These are phyloP conservation scores for Henckelia pumila DNA, from an alignment of 257 asterid species.

Conservation along the genomic window DNA sequence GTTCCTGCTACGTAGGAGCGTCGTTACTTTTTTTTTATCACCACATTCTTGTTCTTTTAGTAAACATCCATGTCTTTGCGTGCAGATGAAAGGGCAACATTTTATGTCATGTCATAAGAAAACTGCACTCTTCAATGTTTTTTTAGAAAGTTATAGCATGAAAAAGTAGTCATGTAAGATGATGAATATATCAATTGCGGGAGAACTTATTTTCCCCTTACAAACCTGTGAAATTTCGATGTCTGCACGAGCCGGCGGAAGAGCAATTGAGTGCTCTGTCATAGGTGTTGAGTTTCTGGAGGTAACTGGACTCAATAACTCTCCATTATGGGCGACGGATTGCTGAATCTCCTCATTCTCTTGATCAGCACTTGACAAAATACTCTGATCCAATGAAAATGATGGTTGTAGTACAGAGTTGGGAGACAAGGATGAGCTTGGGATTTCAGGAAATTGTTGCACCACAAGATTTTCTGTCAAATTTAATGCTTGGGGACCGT, in stretches of 20 bases:
- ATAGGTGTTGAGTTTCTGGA: conserved; percentile 15
- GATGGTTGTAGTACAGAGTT: conserved; percentile 51
- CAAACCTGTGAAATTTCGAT: conserved; percentile 37
- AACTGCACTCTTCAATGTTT: neutral
- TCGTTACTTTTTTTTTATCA: neutral
- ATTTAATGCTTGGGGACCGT: conserved; percentile 18
- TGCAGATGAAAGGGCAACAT: neutral
- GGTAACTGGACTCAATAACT: conserved; percentile 17
- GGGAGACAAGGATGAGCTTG: conserved; percentile 41
- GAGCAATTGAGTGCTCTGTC: conserved; percentile 22
- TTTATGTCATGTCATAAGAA: neutral
- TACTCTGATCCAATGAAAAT: conserved; percentile 36
- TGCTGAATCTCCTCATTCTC: conserved; percentile 35
- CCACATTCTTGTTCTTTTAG: neutral
- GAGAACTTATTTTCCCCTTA: neutral
- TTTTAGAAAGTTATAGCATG: neutral
- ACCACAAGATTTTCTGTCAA: conserved; percentile 19
- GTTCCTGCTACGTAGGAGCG: conserved; percentile 25
- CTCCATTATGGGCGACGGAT: conserved; percentile 8
- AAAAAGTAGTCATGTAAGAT: neutral
- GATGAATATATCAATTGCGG: neutral
- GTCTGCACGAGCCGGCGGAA: neutral
- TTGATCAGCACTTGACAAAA: conserved; percentile 38
- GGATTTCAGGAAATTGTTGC: conserved; percentile 33
- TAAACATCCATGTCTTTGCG: neutral